Evolutionary conservation across 2,329 filamentous ascomycete genomes (phyloP), one percentile per base, ranked within the genome.

Genomic region (Fusarium sp.): DNA sequence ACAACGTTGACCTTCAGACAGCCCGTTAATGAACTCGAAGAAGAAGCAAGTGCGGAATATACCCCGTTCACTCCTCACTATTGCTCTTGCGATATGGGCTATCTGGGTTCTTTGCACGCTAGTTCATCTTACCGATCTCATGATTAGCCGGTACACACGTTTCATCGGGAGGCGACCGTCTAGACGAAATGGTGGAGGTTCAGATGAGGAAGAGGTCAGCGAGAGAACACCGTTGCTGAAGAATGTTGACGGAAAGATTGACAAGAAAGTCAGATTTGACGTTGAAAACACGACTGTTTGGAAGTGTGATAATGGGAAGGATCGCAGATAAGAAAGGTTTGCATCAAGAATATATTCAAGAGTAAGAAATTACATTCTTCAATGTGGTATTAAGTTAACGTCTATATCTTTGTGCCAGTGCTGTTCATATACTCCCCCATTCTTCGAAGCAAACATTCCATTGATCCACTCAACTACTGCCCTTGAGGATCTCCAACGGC

Each of bases 401-500:
- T 11, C 3, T 40, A 28, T 28, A 4, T 28, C 10, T 28, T 11
- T 19, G n/a, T 17, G 5, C 7, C 5, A 15, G 12, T 48, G 14
- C 14, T 21, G 24, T 15, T 34, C 28, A 28, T 17, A 1, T 20
- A n/a, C 9, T 4, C 10, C 14, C 5, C 12, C 9, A 21, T 19
- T 23, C 23, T 24, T 19, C 14, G 7, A 15, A 23, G 6, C 7
- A 12, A 8, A 3, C 24, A 23, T 19, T 6, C 15, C 3, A 7
- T n/a, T 14, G 20, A 3, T 19, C 7, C 28, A 6, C 17, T 60
- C 46, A 58, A 30, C 14, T 52, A 12, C 40, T 39, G 3, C 7
- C 19, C 23, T 54, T 42, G 2, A 72, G 49, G 4, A 68, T 61
- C 19, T 50, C 43, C 8, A 32, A 17, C 2, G 63, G 71, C 15